Evolutionary conservation across 805 yeast genomes (phyloP).

Genomic region (Sungouiozyma intestinalis): DNA sequence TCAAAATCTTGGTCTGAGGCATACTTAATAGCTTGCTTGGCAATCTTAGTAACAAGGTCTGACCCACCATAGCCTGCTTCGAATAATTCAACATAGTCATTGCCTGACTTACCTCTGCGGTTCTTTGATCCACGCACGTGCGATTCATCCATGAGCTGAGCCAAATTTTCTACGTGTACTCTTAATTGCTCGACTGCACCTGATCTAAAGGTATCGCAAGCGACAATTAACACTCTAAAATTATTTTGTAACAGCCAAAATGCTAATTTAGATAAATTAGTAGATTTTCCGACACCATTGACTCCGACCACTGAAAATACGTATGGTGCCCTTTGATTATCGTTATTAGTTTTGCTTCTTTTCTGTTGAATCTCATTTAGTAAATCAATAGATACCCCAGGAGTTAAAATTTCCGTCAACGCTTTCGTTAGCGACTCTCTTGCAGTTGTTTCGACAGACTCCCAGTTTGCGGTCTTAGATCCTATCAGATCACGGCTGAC

Average conservation of each 20-base stretch:
- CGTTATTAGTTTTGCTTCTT: slow-evolving; percentile 13
- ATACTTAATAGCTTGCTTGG: slow-evolving; percentile 77
- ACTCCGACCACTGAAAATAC: slow-evolving; percentile 98
- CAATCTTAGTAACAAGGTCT: slow-evolving; percentile 85
- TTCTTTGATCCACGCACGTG: slow-evolving; percentile 28
- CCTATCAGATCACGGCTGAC: slow-evolving; percentile 65
- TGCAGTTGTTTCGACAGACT: slow-evolving; percentile 63
- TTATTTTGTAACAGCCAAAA: slow-evolving; percentile 92
- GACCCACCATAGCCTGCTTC: slow-evolving; percentile 97
- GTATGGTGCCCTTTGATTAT: slow-evolving; percentile 48
- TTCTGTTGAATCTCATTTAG: slow-evolving; percentile 63
- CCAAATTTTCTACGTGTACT: slow-evolving; percentile 81
- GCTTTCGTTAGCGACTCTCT: slow-evolving; percentile 52
- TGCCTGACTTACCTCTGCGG: slow-evolving; percentile 32
- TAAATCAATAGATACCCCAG: slow-evolving; percentile 81
- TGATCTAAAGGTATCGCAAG: slow-evolving; percentile 95
- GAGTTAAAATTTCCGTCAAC: slow-evolving; percentile 71
- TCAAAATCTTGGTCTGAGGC: slow-evolving; percentile 66
- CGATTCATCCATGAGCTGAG: slow-evolving; percentile 47
- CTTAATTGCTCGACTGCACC: slow-evolving; percentile 98
- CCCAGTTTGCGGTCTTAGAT: slow-evolving; percentile 61
- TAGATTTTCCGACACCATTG: slow-evolving; percentile 96
- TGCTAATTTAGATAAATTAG: slow-evolving; percentile 87
- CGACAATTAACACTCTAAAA: slow-evolving; percentile 77
- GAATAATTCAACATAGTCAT: slow-evolving; percentile 52